Base-by-base conservation (phyloP, 2,329 filamentous ascomycete species). In the Ceratocystis colombiana region DNA sequence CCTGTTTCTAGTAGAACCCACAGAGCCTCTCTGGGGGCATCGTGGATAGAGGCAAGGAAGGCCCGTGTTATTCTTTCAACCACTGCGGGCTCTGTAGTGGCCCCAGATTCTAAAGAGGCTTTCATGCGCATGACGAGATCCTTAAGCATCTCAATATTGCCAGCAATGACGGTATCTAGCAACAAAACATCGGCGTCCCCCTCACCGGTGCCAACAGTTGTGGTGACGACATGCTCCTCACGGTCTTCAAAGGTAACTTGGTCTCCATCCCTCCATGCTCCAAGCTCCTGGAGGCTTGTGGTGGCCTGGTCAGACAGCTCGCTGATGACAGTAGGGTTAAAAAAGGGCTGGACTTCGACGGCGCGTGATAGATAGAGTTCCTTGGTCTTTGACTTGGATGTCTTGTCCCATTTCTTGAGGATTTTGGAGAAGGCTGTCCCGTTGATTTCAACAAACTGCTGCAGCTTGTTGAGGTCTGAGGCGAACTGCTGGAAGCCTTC, bases 391-490 rank as follows among this genome's bases (percentile, higher is more conserved):
- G 93, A 97, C 82, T 97, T 99, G 71, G 93, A 96, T 1, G 92
- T 96, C 83, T 99, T 99, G 78, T 99, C 94, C 94, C 94, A 99
- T 84, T 99, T 99, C 78, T 99, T 99, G 70, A 99, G 79, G 68
- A 99, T 99, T 76, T 99, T 99, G 33, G 93, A 96, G 75, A 97
- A 96, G 17, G 92, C 94, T 1, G 90, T 96, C 72, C 94, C 93
- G 74, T 99, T 99, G 74, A 97, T 89, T 75, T 97, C 93, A 70
- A 99, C 91, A 76, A 97, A 99, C 79, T 97, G 94, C 79, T 96
- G 91, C 17, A 99, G 83, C 77, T 99, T 99, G 78, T 96, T 96
- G 59, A 99, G 78, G 74, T 99, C 94, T 73, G 89, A 93, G 73
- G 92, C 92, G 75, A 99, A 99, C 75, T 97, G 90, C 71, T 96